Evolutionary conservation across 805 yeast genomes (phyloP).

Genomic region (Candida tibetensis): DNA sequence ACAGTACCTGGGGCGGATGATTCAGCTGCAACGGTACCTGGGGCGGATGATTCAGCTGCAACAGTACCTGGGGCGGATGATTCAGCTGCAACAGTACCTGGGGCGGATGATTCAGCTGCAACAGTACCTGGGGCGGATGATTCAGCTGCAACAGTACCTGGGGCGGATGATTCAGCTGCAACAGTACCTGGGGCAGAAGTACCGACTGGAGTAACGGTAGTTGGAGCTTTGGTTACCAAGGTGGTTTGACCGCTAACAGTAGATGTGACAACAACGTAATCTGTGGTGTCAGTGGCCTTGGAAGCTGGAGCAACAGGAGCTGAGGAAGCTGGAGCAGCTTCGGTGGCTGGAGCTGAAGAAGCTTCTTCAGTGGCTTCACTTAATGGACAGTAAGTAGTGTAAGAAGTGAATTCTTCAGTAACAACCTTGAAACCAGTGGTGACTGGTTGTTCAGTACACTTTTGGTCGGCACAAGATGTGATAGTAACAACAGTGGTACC

Average conservation of each 20-base stretch:
- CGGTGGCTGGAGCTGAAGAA: constrained; percentile 4
- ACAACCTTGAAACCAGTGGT: constrained; percentile 39
- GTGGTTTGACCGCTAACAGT: constrained; percentile 6
- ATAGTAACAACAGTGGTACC: constrained; percentile 31
- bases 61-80: constrained; percentile 2
- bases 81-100: too few species aligned
- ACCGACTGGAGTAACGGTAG: constrained; percentile 3
- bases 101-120: constrained; percentile 1
- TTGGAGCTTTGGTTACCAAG: constrained; percentile 4
- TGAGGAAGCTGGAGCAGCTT: background rate
- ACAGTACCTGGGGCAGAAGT: constrained; percentile 2
- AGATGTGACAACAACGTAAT: constrained; percentile 6
- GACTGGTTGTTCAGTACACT: constrained; percentile 19
- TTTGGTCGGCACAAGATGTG: constrained; percentile 34
- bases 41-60: constrained; percentile 1
- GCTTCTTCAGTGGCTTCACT: constrained; percentile 8
- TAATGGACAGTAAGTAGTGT: constrained; percentile 37
- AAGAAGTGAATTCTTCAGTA: constrained; percentile 27
- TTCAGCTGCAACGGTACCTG: constrained; percentile 2
- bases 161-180: constrained; percentile 1
- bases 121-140: constrained; percentile 1
- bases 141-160: constrained; percentile 2
- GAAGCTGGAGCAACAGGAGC: background rate
- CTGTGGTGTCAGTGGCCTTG: constrained; percentile 2
- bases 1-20: constrained; percentile 4